Base-by-base conservation (phyloP, 345 rosid species). In the Syzygium grande region DNA sequence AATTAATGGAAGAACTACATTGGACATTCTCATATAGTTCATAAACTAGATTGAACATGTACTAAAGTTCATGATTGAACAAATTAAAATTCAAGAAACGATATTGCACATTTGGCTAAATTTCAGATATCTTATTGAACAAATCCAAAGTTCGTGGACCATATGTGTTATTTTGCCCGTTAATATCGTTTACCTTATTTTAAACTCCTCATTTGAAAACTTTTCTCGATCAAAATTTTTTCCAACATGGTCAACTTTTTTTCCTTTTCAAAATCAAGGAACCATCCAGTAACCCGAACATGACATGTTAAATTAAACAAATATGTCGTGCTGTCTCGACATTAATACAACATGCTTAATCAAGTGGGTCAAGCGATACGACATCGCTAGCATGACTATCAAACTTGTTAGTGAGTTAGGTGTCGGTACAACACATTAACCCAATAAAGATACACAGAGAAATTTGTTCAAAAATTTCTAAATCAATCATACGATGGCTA, bases 401-500 rank as follows among this genome's bases (percentile, higher is more conserved):
- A 0, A 15, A n/a, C 30, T 61, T 61, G 73, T 13, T 14, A 61
- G 2, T 3, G 22, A 29, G 11, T 65, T 11, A 65, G 9, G 22
- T 15, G 41, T 30, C 1, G 19, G 4, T 41, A 30, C 4, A 41
- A 65, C 16, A 15, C 16, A 11, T 29, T 19, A 15, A 16, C 11
- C 0, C 2, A 1, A 65, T 65, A 30, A 54, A 54, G 23, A 19
- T 54, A 17, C 23, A 19, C 58, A 0, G 3, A 3, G 23, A 54
- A 54, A 54, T 6, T 54, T 19, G 4, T 54, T 30, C 1, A 15
- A 0, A 65, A 65, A 30, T 14, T 15, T 15, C 4, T 0, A 65
- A 65, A 30, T 7, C 8, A 7, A 16, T 16, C 8, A 2, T 30
- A 65, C 1, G 1, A 9, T 0, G 0, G 11, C 9, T 0, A 8